Evolutionary conservation across 768 basidiomycete species (phyloP).

Genomic region (Kwoniella dendrophila): DNA sequence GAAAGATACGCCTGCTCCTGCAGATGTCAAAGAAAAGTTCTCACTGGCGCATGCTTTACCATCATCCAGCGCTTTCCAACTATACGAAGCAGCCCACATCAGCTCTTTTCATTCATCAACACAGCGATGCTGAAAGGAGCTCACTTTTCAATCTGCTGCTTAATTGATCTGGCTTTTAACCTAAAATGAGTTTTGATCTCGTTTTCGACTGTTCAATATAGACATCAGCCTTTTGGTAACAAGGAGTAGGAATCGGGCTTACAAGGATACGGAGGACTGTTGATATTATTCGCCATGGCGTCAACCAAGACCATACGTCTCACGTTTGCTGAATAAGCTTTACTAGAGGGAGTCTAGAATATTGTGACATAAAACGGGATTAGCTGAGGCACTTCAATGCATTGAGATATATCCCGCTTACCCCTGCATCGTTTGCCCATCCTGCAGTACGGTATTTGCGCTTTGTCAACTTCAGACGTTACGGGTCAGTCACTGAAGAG

Average conservation of each 20-base stretch:
- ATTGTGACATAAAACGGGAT: not conserved
- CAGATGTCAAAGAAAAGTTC: not conserved
- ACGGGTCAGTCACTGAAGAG: not conserved
- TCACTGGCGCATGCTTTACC: constrained; percentile 61
- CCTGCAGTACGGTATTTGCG: constrained; percentile 9
- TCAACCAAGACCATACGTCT: constrained; percentile 88
- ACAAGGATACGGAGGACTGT: constrained; percentile 44
- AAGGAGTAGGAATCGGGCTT: constrained; percentile 4
- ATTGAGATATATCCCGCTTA: constrained; percentile 6
- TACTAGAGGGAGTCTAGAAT: constrained; percentile 33
- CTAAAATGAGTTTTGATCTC: constrained; percentile 89
- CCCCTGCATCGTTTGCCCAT: constrained; percentile 30
- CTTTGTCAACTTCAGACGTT: not conserved
- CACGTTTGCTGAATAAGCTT: constrained; percentile 67
- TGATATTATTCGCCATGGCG: constrained; percentile 59
- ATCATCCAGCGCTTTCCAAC: constrained; percentile 65
- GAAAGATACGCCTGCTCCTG: too few relatives aligned
- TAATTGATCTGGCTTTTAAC: constrained; percentile 73
- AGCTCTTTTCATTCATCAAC: not conserved
- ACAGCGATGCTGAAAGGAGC: constrained; percentile 47
- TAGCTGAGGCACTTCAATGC: not conserved
- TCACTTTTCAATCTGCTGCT: constrained; percentile 78
- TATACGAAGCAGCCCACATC: not conserved
- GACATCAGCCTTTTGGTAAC: not conserved
- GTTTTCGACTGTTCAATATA: constrained; percentile 65